Percentiles rank a stretch among this genome's conserved stretches.
Conservation (phyloP, 2,329 filamentous ascomycete genomes). For the Apiospora marii region DNA sequence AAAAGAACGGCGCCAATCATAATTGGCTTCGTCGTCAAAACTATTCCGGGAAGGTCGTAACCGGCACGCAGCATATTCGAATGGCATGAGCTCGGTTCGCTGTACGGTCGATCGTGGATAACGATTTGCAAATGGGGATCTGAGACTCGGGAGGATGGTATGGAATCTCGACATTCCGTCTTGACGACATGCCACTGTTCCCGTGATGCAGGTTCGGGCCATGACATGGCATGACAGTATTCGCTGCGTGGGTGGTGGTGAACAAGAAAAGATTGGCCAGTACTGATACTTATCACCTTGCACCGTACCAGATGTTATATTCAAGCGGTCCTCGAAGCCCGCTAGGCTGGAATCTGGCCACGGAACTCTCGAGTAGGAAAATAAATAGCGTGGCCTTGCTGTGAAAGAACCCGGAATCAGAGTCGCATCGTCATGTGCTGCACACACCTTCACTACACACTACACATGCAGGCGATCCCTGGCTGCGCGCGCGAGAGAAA, state of each 20-base stretch:
- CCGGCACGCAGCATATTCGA: conserved; percentile 6
- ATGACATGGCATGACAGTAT: not conserved
- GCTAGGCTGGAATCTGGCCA: not conserved
- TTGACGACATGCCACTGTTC: not conserved
- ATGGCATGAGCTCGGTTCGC: not conserved
- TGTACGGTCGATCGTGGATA: conserved; percentile 12
- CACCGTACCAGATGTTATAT: not conserved
- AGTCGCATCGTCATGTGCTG: conserved; percentile 12
- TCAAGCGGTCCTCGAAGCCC: conserved; percentile 14
- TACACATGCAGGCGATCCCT: conserved; percentile 17
- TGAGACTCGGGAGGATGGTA: not conserved
- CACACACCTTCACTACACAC: not conserved
- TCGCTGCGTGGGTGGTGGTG: not conserved
- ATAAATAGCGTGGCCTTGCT: not conserved
- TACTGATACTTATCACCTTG: too few relatives aligned
- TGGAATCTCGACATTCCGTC: not conserved
- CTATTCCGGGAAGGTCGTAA: not conserved
- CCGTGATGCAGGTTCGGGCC: not conserved
- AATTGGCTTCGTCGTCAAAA: not conserved
- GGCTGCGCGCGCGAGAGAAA: not conserved
- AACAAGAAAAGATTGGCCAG: not conserved
- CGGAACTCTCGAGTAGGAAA: conserved; percentile 7
- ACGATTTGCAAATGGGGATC: not conserved
- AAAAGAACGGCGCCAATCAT: not conserved
- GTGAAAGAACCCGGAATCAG: conserved; percentile 11